Percentiles rank a stretch among this genome's conserved stretches.
phyloP scores from a whole-genome alignment of 2,329 filamentous ascomycete species.

The Dothidotthia symphoricarpi region DNA sequence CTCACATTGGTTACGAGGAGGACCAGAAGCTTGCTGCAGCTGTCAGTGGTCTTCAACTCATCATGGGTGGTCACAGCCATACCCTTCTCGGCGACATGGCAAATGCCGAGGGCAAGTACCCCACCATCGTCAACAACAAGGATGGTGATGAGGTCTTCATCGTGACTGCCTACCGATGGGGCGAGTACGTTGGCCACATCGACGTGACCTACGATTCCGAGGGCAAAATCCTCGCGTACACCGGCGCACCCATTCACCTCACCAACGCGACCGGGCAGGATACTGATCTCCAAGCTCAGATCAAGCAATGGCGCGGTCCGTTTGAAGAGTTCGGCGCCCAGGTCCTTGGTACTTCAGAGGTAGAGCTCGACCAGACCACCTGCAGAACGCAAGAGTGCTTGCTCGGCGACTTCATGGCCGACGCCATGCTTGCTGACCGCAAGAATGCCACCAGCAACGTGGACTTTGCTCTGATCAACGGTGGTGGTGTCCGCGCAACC shows the following conservation, averaged over 20 bases:
- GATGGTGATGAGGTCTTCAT: conserved; percentile 67
- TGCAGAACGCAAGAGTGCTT: conserved; percentile 60
- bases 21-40: conserved; percentile 60
- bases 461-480: conserved; percentile 62
- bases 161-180: conserved; percentile 67
- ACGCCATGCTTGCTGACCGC: conserved; percentile 62
- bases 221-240: conserved; percentile 62
- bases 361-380: conserved; percentile 58
- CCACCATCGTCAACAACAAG: conserved; percentile 60
- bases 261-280: conserved; percentile 62
- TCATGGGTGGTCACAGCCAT: conserved; percentile 62
- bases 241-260: conserved; percentile 63
- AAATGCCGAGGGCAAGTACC: conserved; percentile 60
- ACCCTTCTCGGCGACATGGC: conserved; percentile 61
- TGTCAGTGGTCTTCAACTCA: conserved; percentile 64
- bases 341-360: conserved; percentile 55
- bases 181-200: conserved; percentile 67
- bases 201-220: conserved; percentile 62
- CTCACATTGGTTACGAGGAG: conserved; percentile 65
- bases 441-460: conserved; percentile 49
- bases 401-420: conserved; percentile 46
- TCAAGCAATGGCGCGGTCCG: conserved; percentile 58
- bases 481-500: conserved; percentile 62
- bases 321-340: conserved; percentile 61
- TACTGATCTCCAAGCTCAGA: conserved; percentile 55